These are phyloP conservation scores for Xylariomycetidae sp. DNA, from an alignment of 2,329 filamentous ascomycete genomes.

Conservation along the genomic window DNA sequence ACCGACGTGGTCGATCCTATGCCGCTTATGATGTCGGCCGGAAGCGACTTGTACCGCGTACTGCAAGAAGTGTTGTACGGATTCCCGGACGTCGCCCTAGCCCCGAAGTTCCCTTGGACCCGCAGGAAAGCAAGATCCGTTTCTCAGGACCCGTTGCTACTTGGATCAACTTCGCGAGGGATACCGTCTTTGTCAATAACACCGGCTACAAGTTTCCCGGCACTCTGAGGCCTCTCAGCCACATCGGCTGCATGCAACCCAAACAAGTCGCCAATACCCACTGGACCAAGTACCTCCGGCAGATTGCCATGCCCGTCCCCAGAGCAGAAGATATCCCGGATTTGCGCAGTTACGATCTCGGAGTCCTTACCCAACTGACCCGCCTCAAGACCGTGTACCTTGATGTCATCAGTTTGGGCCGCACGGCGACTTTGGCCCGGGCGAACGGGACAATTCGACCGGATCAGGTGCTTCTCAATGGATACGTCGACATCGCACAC, in stretches of 20 bases:
- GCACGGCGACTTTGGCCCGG: too few species aligned
- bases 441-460: not conserved
- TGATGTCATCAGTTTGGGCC: too few species aligned
- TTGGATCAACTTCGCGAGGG: conserved; percentile 3
- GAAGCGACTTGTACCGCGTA: not conserved
- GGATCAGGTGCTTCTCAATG: too few species aligned
- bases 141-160: too few species aligned
- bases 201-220: not conserved
- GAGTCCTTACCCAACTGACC: not conserved
- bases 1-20: not conserved
- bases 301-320: not conserved
- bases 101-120: not conserved
- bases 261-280: not conserved
- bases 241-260: not conserved
- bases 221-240: not conserved
- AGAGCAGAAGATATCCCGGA: not conserved
- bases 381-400: not conserved
- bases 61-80: not conserved
- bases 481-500: too few species aligned
- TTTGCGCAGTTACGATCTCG: not conserved
- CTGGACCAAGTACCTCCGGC: not conserved
- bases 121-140: too few species aligned
- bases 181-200: conserved; percentile 2
- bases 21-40: not conserved
- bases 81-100: not conserved